phyloP scores from a whole-genome alignment of 441 rosid genomes.

The Pelargonium citronellum region DNA sequence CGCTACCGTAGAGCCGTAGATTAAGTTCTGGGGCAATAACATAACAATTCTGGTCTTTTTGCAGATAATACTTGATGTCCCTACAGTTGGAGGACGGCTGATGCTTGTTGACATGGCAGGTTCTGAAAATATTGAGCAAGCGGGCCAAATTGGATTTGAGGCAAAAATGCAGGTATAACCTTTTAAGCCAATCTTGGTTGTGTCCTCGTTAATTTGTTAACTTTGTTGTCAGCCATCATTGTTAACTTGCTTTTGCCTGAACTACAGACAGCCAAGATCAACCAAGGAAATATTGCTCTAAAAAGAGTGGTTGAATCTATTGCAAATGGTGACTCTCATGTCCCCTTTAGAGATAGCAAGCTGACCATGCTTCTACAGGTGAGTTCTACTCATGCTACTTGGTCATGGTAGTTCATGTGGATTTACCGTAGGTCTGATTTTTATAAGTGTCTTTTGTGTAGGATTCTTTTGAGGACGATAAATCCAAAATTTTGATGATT shows the following conservation, averaged over 20 bases:
- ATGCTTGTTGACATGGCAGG: conserved; percentile 99
- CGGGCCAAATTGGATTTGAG: conserved; percentile 85
- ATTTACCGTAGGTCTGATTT: neutral
- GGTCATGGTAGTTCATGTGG: conserved; percentile 1
- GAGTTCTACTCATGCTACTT: conserved; percentile 12
- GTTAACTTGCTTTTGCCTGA: conserved; percentile 16
- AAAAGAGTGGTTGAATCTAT: conserved; percentile 96
- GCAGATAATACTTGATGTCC: conserved; percentile 90
- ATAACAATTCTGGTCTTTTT: conserved; percentile 10
- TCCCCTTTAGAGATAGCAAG: conserved; percentile 98
- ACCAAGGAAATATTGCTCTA: conserved; percentile 87
- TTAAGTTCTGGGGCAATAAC: conserved; percentile 1
- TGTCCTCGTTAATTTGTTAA: neutral
- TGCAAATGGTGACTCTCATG: conserved; percentile 96
- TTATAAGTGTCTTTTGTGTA: conserved; percentile 23
- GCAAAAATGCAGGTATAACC: conserved; percentile 86
- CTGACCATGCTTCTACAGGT: conserved; percentile 94
- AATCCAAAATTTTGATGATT: conserved; percentile 87
- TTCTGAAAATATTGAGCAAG: conserved; percentile 93
- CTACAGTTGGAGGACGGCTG: conserved; percentile 87
- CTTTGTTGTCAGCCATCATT: neutral
- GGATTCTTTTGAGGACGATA: conserved; percentile 98
- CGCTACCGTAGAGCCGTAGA: neutral
- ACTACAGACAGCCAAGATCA: conserved; percentile 83
- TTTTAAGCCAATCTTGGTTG: neutral